A percentile compares a stretch with the other conserved stretches of the same genome.
Conservation (phyloP, 2,329 filamentous ascomycete species). For the Westerdykella sp. region DNA sequence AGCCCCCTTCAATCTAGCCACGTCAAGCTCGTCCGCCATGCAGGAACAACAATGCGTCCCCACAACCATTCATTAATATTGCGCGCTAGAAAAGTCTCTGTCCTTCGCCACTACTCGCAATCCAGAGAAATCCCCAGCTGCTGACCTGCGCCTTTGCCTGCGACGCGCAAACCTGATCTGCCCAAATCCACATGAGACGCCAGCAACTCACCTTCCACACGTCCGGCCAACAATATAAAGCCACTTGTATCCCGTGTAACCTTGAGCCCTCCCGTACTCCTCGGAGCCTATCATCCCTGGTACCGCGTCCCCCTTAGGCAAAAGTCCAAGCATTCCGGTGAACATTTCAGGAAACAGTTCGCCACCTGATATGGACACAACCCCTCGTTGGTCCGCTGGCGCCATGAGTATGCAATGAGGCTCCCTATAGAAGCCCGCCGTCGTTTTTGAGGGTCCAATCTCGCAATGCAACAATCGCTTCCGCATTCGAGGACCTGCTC, state of each 20-base stretch:
- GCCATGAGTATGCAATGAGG: background rate
- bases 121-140: constrained; percentile 9
- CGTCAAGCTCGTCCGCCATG: constrained; percentile 25
- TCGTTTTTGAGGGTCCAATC: too few species aligned
- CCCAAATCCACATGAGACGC: constrained; percentile 6
- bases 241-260: constrained; percentile 33
- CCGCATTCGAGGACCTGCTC: too few species aligned
- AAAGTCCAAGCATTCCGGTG: background rate
- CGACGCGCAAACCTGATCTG: constrained; percentile 4
- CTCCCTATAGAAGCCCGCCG: background rate
- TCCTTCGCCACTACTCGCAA: constrained; percentile 17
- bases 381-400: background rate
- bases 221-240: constrained; percentile 25
- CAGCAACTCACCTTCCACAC: constrained; percentile 14
- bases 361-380: background rate
- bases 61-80: constrained; percentile 24
- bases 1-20: constrained; percentile 21
- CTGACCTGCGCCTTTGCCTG: constrained; percentile 10
- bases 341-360: background rate
- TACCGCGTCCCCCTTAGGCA: background rate
- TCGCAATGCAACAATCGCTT: too few species aligned
- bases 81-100: constrained; percentile 22
- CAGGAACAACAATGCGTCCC: constrained; percentile 33
- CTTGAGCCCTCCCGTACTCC: constrained; percentile 9
- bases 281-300: background rate